A percentile compares a stretch with the other conserved stretches of the same genome.
Evolutionary conservation across 2,329 filamentous ascomycete genomes (phyloP).

Genomic region (Alternaria sp.): DNA sequence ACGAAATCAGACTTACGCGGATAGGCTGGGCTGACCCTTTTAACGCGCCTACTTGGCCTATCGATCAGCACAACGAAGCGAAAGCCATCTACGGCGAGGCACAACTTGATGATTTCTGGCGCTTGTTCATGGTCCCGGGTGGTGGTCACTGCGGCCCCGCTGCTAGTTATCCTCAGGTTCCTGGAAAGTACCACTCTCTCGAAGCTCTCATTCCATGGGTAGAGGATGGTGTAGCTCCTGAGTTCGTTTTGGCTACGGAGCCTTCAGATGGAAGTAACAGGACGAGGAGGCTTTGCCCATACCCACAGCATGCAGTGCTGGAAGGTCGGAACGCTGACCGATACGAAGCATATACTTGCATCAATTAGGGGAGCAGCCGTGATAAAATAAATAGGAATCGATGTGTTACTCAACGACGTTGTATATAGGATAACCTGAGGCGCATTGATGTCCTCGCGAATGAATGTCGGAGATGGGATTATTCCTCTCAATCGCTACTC

Average conservation of each 20-base stretch:
- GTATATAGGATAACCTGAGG: no score
- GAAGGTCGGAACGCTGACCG: neutral
- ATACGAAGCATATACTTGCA: neutral
- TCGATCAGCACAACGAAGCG: neutral
- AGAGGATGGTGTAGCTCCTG: neutral
- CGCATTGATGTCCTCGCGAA: neutral
- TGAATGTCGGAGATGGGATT: neutral
- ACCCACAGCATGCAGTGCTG: neutral
- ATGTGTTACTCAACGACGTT: no score
- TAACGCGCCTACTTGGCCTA: neutral
- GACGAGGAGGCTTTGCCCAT: neutral
- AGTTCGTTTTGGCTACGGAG: neutral
- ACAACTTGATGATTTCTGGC: neutral
- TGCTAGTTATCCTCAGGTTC: neutral
- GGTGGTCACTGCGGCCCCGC: neutral
- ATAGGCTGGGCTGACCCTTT: neutral
- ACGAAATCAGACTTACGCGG: neutral
- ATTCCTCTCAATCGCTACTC: neutral
- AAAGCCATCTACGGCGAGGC: neutral
- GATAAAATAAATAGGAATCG: no score
- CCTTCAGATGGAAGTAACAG: neutral
- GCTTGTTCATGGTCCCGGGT: neutral
- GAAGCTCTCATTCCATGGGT: neutral
- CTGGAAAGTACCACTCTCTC: neutral
- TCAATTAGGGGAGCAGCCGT: neutral